These are phyloP conservation scores for Coniferiporia sulphurascens DNA, from an alignment of 1,284 basidiomycete genomes.

Conservation along the genomic window DNA sequence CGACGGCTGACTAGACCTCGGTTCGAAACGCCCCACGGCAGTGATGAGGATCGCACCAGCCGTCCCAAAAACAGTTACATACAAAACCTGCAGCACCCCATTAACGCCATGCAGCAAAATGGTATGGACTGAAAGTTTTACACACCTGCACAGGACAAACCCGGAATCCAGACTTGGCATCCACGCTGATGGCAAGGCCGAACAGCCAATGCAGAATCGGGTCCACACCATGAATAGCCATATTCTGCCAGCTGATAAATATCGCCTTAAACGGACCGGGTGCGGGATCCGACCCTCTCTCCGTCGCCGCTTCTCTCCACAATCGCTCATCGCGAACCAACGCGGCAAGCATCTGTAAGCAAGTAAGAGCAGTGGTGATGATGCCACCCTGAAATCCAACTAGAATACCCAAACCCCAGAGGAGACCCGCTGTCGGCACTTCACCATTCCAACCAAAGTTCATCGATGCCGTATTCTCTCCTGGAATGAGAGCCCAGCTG, in stretches of 20 bases:
- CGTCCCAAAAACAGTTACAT: neutral
- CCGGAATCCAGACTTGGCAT: constrained; percentile 7
- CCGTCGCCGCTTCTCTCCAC: constrained; percentile 8
- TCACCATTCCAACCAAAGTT: constrained; percentile 12
- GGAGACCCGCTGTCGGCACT: constrained; percentile 6
- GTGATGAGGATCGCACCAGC: neutral
- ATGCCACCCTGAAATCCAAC: constrained; percentile 18
- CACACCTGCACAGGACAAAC: no score
- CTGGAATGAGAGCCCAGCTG: neutral
- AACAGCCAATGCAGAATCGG: constrained; percentile 20
- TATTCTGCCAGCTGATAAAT: constrained; percentile 4
- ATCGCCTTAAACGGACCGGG: constrained; percentile 3
- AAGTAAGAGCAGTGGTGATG: constrained; percentile 14
- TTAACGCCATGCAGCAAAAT: neutral
- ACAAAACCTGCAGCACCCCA: neutral
- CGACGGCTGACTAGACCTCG: neutral
- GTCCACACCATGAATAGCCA: constrained; percentile 6
- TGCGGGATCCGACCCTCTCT: constrained; percentile 9
- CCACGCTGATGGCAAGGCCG: constrained; percentile 15
- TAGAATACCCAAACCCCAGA: constrained; percentile 14
- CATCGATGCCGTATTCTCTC: constrained; percentile 1
- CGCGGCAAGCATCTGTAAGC: constrained; percentile 3
- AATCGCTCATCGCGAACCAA: constrained; percentile 10
- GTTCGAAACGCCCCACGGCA: neutral
- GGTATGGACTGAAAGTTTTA: neutral